Conservation (phyloP, 2,329 filamentous ascomycete species). For the Talaromyces amestolkiae region DNA sequence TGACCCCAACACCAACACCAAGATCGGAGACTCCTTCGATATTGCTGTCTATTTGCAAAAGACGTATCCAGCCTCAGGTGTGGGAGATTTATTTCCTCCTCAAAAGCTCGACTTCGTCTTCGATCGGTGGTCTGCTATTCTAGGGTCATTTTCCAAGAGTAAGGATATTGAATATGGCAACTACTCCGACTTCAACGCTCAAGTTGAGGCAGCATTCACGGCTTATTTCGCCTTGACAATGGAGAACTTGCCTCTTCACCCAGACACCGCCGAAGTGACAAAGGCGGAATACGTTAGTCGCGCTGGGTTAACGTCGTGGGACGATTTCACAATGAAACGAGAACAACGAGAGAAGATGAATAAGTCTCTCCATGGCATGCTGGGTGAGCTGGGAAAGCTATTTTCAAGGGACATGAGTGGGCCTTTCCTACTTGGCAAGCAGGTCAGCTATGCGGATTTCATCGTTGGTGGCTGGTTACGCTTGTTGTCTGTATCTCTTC, state of each 20-base stretch:
- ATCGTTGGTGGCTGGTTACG: constrained; percentile 58
- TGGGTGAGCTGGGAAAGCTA: constrained; percentile 45
- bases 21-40: constrained; percentile 63
- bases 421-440: constrained; percentile 50
- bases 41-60: constrained; percentile 61
- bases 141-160: constrained; percentile 41
- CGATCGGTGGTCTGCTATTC: constrained; percentile 26
- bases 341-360: constrained; percentile 43
- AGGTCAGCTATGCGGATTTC: constrained; percentile 54
- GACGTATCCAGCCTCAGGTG: constrained; percentile 48
- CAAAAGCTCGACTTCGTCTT: constrained; percentile 40
- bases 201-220: constrained; percentile 56
- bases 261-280: constrained; percentile 43
- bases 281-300: constrained; percentile 53
- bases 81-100: constrained; percentile 50
- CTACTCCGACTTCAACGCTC: constrained; percentile 53
- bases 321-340: constrained; percentile 34
- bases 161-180: constrained; percentile 30
- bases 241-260: constrained; percentile 52
- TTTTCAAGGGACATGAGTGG: constrained; percentile 43
- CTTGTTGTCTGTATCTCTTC: constrained; percentile 45
- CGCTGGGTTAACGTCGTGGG: constrained; percentile 44
- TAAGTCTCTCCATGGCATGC: constrained; percentile 40
- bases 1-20: constrained; percentile 42
- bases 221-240: constrained; percentile 44